Base-by-base conservation (phyloP, 1,284 basidiomycete species). In the Ganoderma resinaceum region DNA sequence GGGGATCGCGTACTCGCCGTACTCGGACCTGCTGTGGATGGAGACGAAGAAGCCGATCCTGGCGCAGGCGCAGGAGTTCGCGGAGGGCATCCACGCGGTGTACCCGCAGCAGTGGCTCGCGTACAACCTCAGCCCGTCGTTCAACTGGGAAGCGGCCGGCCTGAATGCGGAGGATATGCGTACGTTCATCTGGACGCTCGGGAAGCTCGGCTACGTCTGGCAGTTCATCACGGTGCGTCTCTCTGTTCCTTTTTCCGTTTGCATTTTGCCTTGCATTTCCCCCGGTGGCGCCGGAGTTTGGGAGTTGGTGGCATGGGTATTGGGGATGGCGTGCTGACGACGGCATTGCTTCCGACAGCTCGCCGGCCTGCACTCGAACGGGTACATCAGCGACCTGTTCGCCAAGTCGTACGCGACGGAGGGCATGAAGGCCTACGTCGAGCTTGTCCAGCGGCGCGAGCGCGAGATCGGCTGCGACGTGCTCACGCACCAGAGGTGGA, bases 41-140 rank as follows among this genome's bases (percentile, higher is more conserved):
- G 97, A 99, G 87, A 99, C 98, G 71, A 97, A 97, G 86, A 93
- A 89, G 77, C 97, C 97, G n/a, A 97, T 98, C 81, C 84, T 97
- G 61, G 83, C 91, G 1, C 97, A 99, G 83, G 98, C 97, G 40
- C 89, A 89, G 78, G 95, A 98, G 84, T 99, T 99, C 77, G 92
- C 96, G 11, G 85, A 88, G 23, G 95, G 96, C 63, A 95, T 98
- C 46, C 95, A 94, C 75, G 88, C 89, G 35, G 91, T 84, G 61
- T 86, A 87, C 76, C 95, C 95, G 2, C 89, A 92, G 43, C 94
- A 97, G 75, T 98, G 96, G 96, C 85, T 98, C 66, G 93, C 95
- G 40, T 98, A 98, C 84, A 98, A 98, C 84, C 82, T 98, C 72
- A 94, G 92, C 73, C 96, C 96, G 18, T 94, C 92, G 65, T 97